phyloP scores from a whole-genome alignment of 768 basidiomycete species.

The Leccinum subgranulosum region DNA sequence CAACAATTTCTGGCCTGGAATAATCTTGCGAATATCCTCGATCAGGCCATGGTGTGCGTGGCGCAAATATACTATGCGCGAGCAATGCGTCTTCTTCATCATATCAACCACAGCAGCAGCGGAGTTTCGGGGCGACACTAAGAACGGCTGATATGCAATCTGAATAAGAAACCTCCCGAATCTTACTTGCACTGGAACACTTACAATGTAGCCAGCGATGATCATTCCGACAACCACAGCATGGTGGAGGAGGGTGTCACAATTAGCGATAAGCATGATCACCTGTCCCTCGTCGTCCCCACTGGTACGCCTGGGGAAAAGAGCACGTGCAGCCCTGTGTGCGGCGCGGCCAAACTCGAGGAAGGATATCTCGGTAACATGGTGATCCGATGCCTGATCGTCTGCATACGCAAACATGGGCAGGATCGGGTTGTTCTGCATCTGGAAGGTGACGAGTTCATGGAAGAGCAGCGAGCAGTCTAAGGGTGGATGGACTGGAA shows the following conservation, averaged over 20 bases:
- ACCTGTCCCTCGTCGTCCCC: constrained; percentile 22
- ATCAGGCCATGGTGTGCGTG: constrained; percentile 13
- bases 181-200: constrained; percentile 27
- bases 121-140: constrained; percentile 24
- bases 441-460: constrained; percentile 19
- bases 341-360: constrained; percentile 20
- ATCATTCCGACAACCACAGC: constrained; percentile 19
- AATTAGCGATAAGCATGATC: constrained; percentile 30
- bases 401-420: constrained; percentile 15
- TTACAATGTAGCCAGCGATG: constrained; percentile 29
- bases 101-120: constrained; percentile 5
- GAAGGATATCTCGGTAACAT: constrained; percentile 6
- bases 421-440: constrained; percentile 9
- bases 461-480: constrained; percentile 15
- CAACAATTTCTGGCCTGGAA: neutral
- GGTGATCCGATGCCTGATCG: constrained; percentile 10
- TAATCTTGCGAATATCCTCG: constrained; percentile 1
- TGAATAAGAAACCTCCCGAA: constrained; percentile 22
- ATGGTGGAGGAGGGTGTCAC: constrained; percentile 22
- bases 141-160: constrained; percentile 22
- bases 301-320: constrained; percentile 8
- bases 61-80: constrained; percentile 8
- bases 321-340: constrained; percentile 28
- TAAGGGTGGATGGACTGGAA: constrained; percentile 9
- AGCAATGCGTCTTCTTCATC: constrained; percentile 9